phyloP scores from a whole-genome alignment of 768 basidiomycete species.

The Fomitopsis pulvina region DNA sequence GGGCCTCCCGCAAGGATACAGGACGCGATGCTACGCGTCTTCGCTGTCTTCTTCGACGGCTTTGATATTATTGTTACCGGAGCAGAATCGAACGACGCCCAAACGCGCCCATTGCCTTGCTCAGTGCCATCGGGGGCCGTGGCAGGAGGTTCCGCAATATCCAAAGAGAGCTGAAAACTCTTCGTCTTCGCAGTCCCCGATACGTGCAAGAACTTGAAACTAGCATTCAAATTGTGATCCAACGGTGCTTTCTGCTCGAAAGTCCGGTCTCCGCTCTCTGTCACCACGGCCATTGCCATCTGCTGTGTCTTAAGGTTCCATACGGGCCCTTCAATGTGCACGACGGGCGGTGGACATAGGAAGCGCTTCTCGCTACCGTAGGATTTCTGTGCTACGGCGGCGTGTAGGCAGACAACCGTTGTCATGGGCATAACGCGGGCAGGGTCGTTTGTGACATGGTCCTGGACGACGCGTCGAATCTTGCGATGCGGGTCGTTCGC shows the following conservation, averaged over 20 bases:
- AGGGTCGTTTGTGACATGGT: slow-evolving; percentile 73
- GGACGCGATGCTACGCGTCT: slow-evolving; percentile 86
- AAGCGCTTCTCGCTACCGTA: slow-evolving; percentile 95
- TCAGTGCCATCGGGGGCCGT: slow-evolving; percentile 36
- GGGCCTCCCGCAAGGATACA: slow-evolving; percentile 88
- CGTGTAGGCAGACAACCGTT: slow-evolving; percentile 84
- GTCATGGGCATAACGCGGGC: slow-evolving; percentile 81
- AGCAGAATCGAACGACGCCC: slow-evolving; percentile 90
- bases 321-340: slow-evolving; percentile 86
- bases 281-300: slow-evolving; percentile 80
- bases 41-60: slow-evolving; percentile 94
- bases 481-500: slow-evolving; percentile 65
- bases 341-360: slow-evolving; percentile 88
- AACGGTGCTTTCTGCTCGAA: slow-evolving; percentile 80
- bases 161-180: slow-evolving; percentile 80
- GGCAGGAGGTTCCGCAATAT: slow-evolving; percentile 72
- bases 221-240: slow-evolving; percentile 79
- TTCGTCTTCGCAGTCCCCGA: slow-evolving; percentile 85
- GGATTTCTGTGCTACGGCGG: slow-evolving; percentile 92
- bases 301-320: slow-evolving; percentile 79
- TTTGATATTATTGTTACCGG: slow-evolving; percentile 95
- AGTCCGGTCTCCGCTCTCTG: slow-evolving; percentile 75
- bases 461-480: slow-evolving; percentile 79
- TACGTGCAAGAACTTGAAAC: slow-evolving; percentile 90
- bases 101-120: slow-evolving; percentile 53